phyloP scores from a whole-genome alignment of 768 basidiomycete genomes.

The Pholiota conissans region DNA sequence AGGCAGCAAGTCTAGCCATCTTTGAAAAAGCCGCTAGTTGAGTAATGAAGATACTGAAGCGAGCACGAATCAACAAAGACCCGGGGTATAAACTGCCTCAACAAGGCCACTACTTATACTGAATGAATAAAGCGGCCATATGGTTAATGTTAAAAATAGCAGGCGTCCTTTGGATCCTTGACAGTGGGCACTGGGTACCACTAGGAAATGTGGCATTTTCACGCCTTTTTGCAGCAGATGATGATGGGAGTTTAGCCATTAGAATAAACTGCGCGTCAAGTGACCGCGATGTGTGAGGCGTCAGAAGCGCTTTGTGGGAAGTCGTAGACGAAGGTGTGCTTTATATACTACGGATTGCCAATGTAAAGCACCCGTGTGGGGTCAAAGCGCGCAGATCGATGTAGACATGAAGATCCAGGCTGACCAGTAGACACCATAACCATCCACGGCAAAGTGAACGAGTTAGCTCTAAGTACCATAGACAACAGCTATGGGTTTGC shows the following conservation, averaged over 20 bases:
- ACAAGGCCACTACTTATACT: neutral
- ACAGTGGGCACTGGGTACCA: neutral
- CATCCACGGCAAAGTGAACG: too few species aligned
- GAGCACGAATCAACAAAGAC: neutral
- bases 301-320: neutral
- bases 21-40: neutral
- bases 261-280: neutral
- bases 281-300: neutral
- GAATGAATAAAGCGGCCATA: neutral
- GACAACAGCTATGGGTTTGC: too few species aligned
- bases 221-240: neutral
- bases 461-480: too few species aligned
- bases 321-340: too few species aligned
- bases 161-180: neutral
- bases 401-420: too few species aligned
- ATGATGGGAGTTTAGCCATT: neutral
- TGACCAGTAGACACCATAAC: too few species aligned
- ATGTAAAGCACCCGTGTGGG: too few species aligned
- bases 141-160: neutral
- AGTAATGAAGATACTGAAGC: neutral
- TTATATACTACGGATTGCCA: too few species aligned
- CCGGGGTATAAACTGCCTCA: neutral
- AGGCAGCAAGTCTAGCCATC: conserved; percentile 10
- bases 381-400: too few species aligned
- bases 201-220: neutral